Conservation (phyloP, 164 flowering plant species). For the Berberis vulgaris region DNA sequence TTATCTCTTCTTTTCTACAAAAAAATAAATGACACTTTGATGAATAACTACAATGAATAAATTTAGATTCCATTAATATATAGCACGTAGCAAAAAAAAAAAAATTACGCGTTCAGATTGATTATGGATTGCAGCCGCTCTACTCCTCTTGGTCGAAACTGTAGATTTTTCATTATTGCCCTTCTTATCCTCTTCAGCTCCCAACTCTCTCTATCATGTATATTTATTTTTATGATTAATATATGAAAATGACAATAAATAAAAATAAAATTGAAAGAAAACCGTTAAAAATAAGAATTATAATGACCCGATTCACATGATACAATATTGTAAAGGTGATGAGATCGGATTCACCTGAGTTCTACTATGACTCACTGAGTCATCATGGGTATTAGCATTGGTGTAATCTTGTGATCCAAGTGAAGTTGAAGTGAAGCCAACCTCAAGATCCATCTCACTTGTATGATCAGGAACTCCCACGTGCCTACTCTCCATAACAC, state of each 20-base stretch:
- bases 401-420: slow-evolving; percentile 22
- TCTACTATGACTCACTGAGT: slow-evolving; percentile 52
- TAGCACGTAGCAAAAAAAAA: not conserved
- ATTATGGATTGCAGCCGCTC: slow-evolving; percentile 62
- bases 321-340: not conserved
- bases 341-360: slow-evolving; percentile 24
- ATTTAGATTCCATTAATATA: not conserved
- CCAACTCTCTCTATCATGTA: slow-evolving; percentile 19
- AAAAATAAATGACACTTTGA: not conserved
- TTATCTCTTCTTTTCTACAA: slow-evolving; percentile 51
- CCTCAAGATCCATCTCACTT: too few species aligned
- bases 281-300: too few species aligned
- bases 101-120: slow-evolving; percentile 57
- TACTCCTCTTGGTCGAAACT: slow-evolving; percentile 33
- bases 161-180: slow-evolving; percentile 37
- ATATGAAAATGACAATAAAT: too few species aligned
- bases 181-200: slow-evolving; percentile 19
- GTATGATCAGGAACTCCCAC: too few species aligned
- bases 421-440: too few species aligned
- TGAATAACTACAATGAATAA: not conserved
- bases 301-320: too few species aligned
- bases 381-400: slow-evolving; percentile 33
- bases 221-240: too few species aligned
- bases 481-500: too few species aligned
- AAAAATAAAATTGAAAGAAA: too few species aligned